These are phyloP conservation scores for Pezicula carpinea DNA, from an alignment of 2,329 filamentous ascomycete genomes.

Conservation along the genomic window DNA sequence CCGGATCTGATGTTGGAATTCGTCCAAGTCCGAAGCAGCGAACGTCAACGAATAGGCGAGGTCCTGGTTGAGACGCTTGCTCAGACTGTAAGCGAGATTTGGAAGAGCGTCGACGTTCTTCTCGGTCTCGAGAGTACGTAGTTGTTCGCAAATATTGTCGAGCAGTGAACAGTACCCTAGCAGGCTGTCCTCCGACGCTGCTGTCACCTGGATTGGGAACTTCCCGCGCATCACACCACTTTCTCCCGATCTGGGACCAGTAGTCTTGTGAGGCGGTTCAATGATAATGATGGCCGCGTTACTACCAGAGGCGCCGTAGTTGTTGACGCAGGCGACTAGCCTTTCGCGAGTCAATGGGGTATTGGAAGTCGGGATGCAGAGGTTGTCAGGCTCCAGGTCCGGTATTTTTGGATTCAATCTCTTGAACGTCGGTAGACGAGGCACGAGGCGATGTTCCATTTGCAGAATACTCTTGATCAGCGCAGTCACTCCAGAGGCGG, in stretches of 20 bases:
- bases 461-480: constrained; percentile 26
- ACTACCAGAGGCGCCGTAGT: constrained; percentile 20
- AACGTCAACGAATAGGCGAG: no score
- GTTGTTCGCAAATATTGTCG: no score
- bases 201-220: constrained; percentile 1
- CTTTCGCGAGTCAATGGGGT: constrained; percentile 19
- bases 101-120: not conserved
- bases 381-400: constrained; percentile 9
- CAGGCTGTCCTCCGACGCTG: constrained; percentile 1
- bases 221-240: no score
- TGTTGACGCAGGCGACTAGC: constrained; percentile 23
- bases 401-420: constrained; percentile 33
- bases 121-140: not conserved
- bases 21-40: no score
- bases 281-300: constrained; percentile 31
- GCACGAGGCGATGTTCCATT: constrained; percentile 24
- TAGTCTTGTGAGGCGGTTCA: constrained; percentile 3
- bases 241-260: no score
- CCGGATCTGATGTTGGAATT: no score
- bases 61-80: no score
- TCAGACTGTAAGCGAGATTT: not conserved
- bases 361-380: constrained; percentile 18
- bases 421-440: constrained; percentile 24
- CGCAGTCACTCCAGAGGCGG: constrained; percentile 29
- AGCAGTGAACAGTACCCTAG: no score